Base-by-base conservation (phyloP, 139 green algal species). In the Closterium sp. region DNA sequence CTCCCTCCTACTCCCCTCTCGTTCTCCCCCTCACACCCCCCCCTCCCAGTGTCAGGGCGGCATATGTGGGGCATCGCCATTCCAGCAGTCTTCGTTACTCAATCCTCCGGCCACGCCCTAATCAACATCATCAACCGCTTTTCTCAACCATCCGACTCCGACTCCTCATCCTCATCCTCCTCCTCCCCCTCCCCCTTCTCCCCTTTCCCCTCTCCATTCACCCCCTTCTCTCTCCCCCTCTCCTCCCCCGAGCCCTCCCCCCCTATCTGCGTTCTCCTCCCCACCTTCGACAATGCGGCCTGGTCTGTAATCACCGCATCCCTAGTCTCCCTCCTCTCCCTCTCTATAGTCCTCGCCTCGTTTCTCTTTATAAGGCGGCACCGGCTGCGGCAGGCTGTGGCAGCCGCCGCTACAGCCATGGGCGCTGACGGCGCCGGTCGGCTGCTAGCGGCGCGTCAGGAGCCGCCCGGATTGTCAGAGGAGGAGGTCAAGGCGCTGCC, bases 281-380 rank as follows among this genome's bases (percentile, higher is more conserved):
- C 92, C 31, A 94, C 70, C 27, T 93, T 94, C 42, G 92, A 94
- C 34, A 86, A 85, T 30, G 42, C 92, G 21, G 89, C 92, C 7
- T 93, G 89, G 89, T 94, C 92, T n/a, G 89, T 93, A 10, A 90
- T 95, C 6, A 92, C 90, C 31, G 92, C 94, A 27, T 92, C 92
- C 70, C 94, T 95, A 32, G 84, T 95, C 84, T 93, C 90, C 28
- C 90, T 94, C 11, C 90, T 95, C 22, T 38, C 70, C 70, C 91
- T 95, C 19, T 91, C 92, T 22, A 91, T 91, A 31, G 86, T 95
- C 45, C 85, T 95, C 34, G 90, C 92, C 32, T 92, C 92, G 38
- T 94, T 95, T 85, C 92, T 94, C 86, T 93, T 94, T 29, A 28
- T 95, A 45, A 22, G 92, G 4, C 90, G 92, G 28, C 90, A 94